Base-by-base conservation (phyloP, 1,284 basidiomycete genomes). In the Anthracocystis panici-leucophaei region DNA sequence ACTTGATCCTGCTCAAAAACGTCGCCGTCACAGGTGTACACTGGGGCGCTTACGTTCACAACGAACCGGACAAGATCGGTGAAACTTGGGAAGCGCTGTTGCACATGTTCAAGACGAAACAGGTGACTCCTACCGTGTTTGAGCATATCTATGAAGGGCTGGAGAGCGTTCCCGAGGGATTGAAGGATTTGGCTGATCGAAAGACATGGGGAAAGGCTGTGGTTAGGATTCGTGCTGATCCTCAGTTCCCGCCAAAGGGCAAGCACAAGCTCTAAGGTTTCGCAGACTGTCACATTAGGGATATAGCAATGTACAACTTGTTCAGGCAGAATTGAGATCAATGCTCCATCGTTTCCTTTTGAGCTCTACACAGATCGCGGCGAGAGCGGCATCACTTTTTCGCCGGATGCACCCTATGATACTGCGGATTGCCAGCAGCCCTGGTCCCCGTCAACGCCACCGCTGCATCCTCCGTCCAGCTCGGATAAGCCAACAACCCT, bases 171-270 rank as follows among this genome's bases (percentile, higher is more conserved):
- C 91, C 87, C 0, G 71, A 85, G 46, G 89, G 87, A 1, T 73
- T 89, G 53, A 75, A 82, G 46, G 88, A 88, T 74, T 81, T 89
- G 31, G 88, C 94, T 80, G 88, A 88, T 57, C 88, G 96, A 65
- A 90, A 93, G 87, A 96, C 94, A 2, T 98, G 93, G 93, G 96
- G 95, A 1, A 98, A 98, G 85, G 92, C 89, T 0, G 88, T 96
- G 21, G 89, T 94, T 1, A 88, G 88, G 41, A 86, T 98, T 38
- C 52, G 74, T 10, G 70, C 69, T 31, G 78, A 80, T 45, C 77
- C 77, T 9, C 55, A 67, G 35, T 59, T 56, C 48, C 77, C 77
- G 5, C 74, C 77, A 20, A 79, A 70, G 64, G 73, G 77, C 33
- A 76, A 73, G 69, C 53, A 61, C 57, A 79, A 77, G 66, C 65